Evolutionary conservation across 345 rosid genomes (phyloP), one percentile per base, ranked within the genome.

Genomic region (Eucalyptus dawsonii): DNA sequence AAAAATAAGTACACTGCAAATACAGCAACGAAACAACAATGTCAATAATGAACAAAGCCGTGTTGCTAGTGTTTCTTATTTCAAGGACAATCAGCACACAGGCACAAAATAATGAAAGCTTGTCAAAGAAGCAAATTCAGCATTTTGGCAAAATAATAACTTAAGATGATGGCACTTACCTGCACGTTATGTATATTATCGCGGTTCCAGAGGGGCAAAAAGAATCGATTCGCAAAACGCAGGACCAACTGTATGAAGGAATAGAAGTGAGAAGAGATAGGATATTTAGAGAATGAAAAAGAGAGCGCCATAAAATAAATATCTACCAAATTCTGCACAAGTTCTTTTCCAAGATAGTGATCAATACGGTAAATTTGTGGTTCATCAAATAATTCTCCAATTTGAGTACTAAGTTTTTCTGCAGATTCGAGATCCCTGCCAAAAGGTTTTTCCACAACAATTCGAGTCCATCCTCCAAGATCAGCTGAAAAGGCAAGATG

Each of bases 171-270:
- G 86, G 90, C 89, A 91, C 95, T 93, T 86, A 96, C 99, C 97
- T 98, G 99, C n/a, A 98, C 98, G 85, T 98, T 98, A 56, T 92
- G 96, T 62, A 98, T 98, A 92, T 98, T 97, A 93, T 98, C 99
- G 4, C 98, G 99, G 92, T 98, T 98, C 99, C 99, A 97, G 37
- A 98, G 99, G 50, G 99, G 99, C 92, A 98, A 87, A 90, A 98
- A 96, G 86, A 98, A 92, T 87, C 99, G 97, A 93, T 98, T 98
- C 80, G 99, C 98, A 95, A 98, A 98, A 86, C 98, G 98, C 86
- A 98, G 98, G n/a, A 98, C 99, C 94, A 97, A 87, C 99, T 98
- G 93, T 87, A 91, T 88, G 69, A 76, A 88, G 87, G 45, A 88
- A 85, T 90, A 89, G 60, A 91, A 88, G 89, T 45, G 69, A 45